These are phyloP conservation scores for Diaporthe batatas DNA, from an alignment of 2,329 filamentous ascomycete species.

Conservation along the genomic window DNA sequence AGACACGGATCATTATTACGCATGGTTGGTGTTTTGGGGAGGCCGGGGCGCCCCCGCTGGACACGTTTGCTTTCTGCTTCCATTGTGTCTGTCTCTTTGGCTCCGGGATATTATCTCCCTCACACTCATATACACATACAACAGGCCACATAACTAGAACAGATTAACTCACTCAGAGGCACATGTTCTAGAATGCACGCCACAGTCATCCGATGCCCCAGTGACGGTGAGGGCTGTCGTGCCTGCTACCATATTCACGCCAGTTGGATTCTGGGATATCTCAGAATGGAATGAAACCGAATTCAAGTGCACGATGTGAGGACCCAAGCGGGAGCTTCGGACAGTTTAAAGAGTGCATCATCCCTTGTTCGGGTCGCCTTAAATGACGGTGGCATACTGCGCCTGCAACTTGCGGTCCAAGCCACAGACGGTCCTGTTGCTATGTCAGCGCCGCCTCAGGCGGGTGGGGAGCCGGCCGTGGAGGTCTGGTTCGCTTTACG, in stretches of 20 bases:
- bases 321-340: neutral
- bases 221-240: neutral
- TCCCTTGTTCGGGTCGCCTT: neutral
- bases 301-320: neutral
- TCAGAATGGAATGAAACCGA: neutral
- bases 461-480: neutral
- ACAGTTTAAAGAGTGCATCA: neutral
- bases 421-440: neutral
- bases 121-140: neutral
- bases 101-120: neutral
- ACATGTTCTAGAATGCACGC: conserved; percentile 5
- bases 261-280: neutral
- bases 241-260: neutral
- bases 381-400: neutral
- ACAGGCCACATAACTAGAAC: conserved; percentile 21
- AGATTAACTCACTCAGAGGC: neutral
- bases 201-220: neutral
- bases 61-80: conserved; percentile 22
- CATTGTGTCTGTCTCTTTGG: neutral
- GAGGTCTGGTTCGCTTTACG: neutral
- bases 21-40: conserved; percentile 39
- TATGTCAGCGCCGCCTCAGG: conserved; percentile 8
- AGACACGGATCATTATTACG: conserved; percentile 20
- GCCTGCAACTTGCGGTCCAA: neutral
- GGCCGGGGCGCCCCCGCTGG: conserved; percentile 17